phyloP scores from a whole-genome alignment of 1,139 yeast species.

The Saccharomycopsis hybrid region DNA sequence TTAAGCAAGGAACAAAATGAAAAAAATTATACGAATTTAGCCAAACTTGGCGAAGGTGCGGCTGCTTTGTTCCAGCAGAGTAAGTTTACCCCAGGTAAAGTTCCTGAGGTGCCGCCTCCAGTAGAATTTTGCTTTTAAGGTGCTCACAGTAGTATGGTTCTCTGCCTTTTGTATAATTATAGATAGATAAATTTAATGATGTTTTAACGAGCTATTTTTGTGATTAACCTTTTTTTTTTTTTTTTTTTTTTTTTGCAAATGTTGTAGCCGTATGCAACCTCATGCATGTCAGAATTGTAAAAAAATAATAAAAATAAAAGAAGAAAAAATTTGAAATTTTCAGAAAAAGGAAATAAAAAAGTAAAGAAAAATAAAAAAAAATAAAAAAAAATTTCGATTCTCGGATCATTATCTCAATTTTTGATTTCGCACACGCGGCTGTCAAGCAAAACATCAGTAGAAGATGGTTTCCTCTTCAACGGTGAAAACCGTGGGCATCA shows the following conservation, averaged over 20 bases:
- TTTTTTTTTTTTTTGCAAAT: too few species aligned
- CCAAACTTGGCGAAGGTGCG: constrained; percentile 2
- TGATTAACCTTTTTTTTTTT: too few species aligned
- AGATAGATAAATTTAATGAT: neutral
- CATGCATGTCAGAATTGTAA: too few species aligned
- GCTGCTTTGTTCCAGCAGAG: neutral
- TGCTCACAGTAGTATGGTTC: neutral
- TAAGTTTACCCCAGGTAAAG: constrained; percentile 7
- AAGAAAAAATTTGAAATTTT: too few species aligned
- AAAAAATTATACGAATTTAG: neutral
- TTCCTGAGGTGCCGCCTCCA: constrained; percentile 18
- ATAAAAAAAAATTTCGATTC: too few species aligned
- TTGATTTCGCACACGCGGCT: too few species aligned
- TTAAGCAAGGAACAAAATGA: neutral
- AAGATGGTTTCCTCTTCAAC: neutral
- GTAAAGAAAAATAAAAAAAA: too few species aligned
- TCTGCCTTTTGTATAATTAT: neutral
- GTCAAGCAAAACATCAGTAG: neutral
- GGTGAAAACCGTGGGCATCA: constrained; percentile 5
- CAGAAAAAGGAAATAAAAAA: too few species aligned
- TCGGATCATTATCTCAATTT: too few species aligned
- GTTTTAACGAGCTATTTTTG: too few species aligned
- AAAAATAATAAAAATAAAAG: too few species aligned
- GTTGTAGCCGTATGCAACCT: too few species aligned
- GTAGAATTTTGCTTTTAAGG: constrained; percentile 5